Base-by-base conservation (phyloP, 1,284 basidiomycete genomes). In the Phylloboletellus chloephorus region DNA sequence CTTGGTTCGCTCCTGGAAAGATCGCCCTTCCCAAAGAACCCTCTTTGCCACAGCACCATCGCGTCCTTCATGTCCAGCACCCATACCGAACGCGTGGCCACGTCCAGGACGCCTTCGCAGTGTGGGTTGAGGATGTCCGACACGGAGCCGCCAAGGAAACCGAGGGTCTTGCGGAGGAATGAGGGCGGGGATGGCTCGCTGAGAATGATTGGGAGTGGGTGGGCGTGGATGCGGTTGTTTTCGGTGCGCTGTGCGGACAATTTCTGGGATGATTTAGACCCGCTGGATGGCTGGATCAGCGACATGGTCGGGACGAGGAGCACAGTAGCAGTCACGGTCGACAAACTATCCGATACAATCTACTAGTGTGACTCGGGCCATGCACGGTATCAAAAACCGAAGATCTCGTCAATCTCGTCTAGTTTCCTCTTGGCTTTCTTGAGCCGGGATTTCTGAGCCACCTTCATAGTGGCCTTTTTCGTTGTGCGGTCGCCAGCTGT, bases 1-100 rank as follows among this genome's bases (percentile, higher is more conserved):
- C 82, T 92, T 1, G 95, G 95, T 63, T 98, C 96, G 62, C 90
- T 95, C 40, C 96, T 68, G 25, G 88, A 93, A 35, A 98, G 68
- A 55, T 86, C 86, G 1, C 96, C 96, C 63, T 98, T 98, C 15
- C 96, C 95, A 61, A 98, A 98, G 69, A 98, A 98, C 0, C 96
- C 95, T 44, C 87, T 71, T 31, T 78, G 72, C 88, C 96, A 99
- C 19, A 98, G 72, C 1, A 83, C 65, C 50, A 71, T 69, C 25
- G 79, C 77, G 57, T 89, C 78, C 16, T 64, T 68, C 17, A 68
- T 59, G 44, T 82, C 74, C 0, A 71, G 66, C 1, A 95, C 73
- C 88, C 89, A 94, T 7, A 95, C 85, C 0, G 84, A 87, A 22
- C 77, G 76, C 12, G 89, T 89, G 1, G 72, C 56, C 1, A 72